phyloP scores from a whole-genome alignment of 2,329 filamentous ascomycete genomes.

The Verticillium nubilum region DNA sequence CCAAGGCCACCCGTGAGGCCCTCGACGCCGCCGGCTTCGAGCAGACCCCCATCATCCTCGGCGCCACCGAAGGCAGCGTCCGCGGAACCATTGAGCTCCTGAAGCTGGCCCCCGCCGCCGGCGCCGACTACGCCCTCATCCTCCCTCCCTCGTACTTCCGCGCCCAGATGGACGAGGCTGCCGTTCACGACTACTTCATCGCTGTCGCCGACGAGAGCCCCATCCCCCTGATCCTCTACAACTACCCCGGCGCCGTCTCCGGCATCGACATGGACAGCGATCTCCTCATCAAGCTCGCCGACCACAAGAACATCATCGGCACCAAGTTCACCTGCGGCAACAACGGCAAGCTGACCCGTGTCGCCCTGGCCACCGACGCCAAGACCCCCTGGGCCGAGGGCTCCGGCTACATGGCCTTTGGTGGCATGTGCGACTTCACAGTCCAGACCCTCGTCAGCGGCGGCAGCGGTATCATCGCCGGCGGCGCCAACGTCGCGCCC shows the following conservation, averaged over 20 bases:
- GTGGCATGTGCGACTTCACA: slow-evolving; percentile 84
- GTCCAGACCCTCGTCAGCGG: slow-evolving; percentile 74
- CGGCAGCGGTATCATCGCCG: slow-evolving; percentile 79
- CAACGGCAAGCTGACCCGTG: slow-evolving; percentile 81
- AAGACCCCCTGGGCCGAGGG: slow-evolving; percentile 56
- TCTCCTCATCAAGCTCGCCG: slow-evolving; percentile 70
- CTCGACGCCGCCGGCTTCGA: slow-evolving; percentile 75
- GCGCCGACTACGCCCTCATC: slow-evolving; percentile 74
- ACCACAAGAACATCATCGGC: slow-evolving; percentile 79
- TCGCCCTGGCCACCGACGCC: slow-evolving; percentile 67
- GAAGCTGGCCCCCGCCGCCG: slow-evolving; percentile 59
- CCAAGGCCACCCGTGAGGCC: slow-evolving; percentile 71
- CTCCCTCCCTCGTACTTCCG: slow-evolving; percentile 83
- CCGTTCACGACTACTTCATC: slow-evolving; percentile 68
- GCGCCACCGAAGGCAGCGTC: slow-evolving; percentile 76
- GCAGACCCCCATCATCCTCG: slow-evolving; percentile 74
- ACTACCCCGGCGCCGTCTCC: slow-evolving; percentile 82
- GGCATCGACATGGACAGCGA: slow-evolving; percentile 90
- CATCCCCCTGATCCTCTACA: slow-evolving; percentile 80
- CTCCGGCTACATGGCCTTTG: slow-evolving; percentile 76
- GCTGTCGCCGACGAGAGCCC: slow-evolving; percentile 71
- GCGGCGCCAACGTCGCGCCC: slow-evolving; percentile 79
- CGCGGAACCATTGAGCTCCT: slow-evolving; percentile 72
- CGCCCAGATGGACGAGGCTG: slow-evolving; percentile 66
- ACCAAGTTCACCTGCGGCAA: slow-evolving; percentile 92